Percentiles rank a stretch among this genome's conserved stretches.
phyloP scores from a whole-genome alignment of 495 filamentous ascomycete species.

The Mycothermus thermophilus region DNA sequence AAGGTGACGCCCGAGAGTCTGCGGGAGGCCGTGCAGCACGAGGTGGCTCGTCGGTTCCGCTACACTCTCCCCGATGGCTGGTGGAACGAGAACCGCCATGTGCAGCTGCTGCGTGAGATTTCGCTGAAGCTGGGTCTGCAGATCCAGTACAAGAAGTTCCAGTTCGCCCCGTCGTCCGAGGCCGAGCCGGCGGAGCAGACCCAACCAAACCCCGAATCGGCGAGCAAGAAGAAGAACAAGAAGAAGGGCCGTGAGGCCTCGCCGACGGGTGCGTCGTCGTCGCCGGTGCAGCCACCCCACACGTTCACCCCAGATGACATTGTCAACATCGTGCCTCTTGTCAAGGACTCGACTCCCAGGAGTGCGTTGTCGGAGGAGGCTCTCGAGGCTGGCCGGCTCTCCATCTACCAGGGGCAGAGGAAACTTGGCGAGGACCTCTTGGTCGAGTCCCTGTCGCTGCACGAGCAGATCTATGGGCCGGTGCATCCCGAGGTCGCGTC shows the following conservation, averaged over 20 bases:
- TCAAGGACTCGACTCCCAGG: slow-evolving; percentile 83
- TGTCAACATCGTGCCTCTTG: slow-evolving; percentile 76
- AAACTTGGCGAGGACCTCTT: slow-evolving; percentile 93
- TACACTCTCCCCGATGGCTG: slow-evolving; percentile 58
- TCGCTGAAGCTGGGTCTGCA: slow-evolving; percentile 86
- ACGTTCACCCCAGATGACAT: slow-evolving; percentile 79
- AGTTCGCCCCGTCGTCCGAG: slow-evolving; percentile 39
- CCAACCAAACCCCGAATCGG: slow-evolving; percentile 21
- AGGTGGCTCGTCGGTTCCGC: slow-evolving; percentile 61
- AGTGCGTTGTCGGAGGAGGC: slow-evolving; percentile 91
- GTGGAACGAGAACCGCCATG: slow-evolving; percentile 47
- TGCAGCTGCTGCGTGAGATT: slow-evolving; percentile 81
- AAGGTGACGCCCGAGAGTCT: slow-evolving; percentile 60
- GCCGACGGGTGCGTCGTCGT: slow-evolving; percentile 40
- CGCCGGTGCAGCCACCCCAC: slow-evolving; percentile 31
- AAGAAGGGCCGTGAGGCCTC: slow-evolving; percentile 46
- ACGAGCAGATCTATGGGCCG: slow-evolving; percentile 98
- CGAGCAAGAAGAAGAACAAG: slow-evolving; percentile 55
- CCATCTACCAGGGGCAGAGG: slow-evolving; percentile 85
- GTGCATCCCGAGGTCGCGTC: slow-evolving; percentile 93
- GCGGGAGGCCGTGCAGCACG: slow-evolving; percentile 51
- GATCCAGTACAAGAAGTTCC: slow-evolving; percentile 67
- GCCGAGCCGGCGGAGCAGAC: slow-evolving; percentile 13
- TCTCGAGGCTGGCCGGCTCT: slow-evolving; percentile 86
- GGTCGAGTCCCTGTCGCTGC: slow-evolving; percentile 83